Percentiles rank a stretch among this genome's conserved stretches.
Conservation (phyloP, 192 early-diverging fungal genomes). For the Tieghemiomyces parasiticus region DNA sequence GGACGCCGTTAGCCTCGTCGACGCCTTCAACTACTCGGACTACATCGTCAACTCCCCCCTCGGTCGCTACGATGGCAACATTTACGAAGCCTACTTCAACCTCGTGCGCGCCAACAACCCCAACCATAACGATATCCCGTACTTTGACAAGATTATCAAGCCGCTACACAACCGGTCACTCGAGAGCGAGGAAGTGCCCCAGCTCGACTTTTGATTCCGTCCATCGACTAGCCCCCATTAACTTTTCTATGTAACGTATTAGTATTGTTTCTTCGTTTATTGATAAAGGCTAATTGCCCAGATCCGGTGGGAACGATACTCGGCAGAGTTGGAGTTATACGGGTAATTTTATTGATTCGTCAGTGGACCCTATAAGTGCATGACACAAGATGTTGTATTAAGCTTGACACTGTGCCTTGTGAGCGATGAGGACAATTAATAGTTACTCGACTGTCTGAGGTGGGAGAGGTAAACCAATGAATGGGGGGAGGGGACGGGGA, state of each 20-base stretch:
- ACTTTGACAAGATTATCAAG: slow-evolving; percentile 65
- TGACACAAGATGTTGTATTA: too few relatives aligned
- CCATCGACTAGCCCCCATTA: too few relatives aligned
- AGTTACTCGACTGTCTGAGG: background rate
- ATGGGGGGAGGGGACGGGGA: background rate
- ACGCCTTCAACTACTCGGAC: slow-evolving; percentile 79
- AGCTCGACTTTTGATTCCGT: slow-evolving; percentile 56
- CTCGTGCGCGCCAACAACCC: slow-evolving; percentile 66
- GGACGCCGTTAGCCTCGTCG: slow-evolving; percentile 70
- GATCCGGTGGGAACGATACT: too few relatives aligned
- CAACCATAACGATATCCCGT: slow-evolving; percentile 42
- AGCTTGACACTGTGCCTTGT: too few relatives aligned
- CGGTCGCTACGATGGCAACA: slow-evolving; percentile 71
- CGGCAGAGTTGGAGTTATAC: too few relatives aligned
- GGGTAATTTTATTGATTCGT: too few relatives aligned
- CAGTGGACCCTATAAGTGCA: too few relatives aligned
- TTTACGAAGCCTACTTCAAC: slow-evolving; percentile 77
- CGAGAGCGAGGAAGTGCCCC: slow-evolving; percentile 35
- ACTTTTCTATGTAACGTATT: too few relatives aligned
- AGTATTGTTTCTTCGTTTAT: too few relatives aligned
- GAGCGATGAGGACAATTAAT: too few relatives aligned
- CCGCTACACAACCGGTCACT: slow-evolving; percentile 50
- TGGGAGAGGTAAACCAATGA: background rate
- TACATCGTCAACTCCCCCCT: slow-evolving; percentile 81
- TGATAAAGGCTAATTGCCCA: too few relatives aligned